Conservation (phyloP, 495 filamentous ascomycete genomes). For the Cairneyella variabilis region DNA sequence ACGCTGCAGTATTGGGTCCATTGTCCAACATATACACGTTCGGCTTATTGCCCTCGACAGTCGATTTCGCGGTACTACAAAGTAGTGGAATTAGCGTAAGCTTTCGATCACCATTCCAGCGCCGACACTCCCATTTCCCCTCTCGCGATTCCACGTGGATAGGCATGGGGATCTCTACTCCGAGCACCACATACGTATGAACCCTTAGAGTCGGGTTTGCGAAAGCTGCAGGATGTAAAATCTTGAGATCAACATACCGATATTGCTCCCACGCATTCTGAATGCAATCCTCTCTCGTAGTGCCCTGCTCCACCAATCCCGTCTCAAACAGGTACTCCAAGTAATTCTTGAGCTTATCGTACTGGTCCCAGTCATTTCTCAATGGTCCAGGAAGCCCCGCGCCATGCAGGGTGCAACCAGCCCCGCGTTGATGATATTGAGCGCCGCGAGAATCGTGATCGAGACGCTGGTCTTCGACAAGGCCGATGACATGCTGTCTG, state of each 20-base stretch:
- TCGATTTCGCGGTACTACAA: neutral
- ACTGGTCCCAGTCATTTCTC: neutral
- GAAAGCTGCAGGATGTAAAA: too few relatives aligned
- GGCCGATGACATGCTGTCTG: too few relatives aligned
- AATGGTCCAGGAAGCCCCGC: neutral
- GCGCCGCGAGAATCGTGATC: neutral
- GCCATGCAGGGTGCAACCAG: neutral
- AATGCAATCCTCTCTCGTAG: neutral
- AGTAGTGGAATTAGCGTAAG: too few relatives aligned
- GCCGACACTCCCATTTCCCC: too few relatives aligned
- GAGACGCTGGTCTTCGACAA: too few relatives aligned
- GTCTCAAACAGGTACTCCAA: neutral
- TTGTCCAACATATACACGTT: neutral
- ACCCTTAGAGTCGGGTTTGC: too few relatives aligned
- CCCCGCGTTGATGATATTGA: neutral
- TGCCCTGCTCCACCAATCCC: neutral
- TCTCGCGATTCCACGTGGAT: too few relatives aligned
- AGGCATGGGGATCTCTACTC: too few relatives aligned
- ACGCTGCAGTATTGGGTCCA: neutral
- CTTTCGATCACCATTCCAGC: too few relatives aligned
- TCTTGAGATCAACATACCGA: too few relatives aligned
- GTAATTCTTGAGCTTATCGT: neutral
- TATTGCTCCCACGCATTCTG: neutral
- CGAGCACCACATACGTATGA: too few relatives aligned
- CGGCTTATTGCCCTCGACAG: neutral